phyloP scores from a whole-genome alignment of 2,329 filamentous ascomycete species.

The Fusarium sp. region DNA sequence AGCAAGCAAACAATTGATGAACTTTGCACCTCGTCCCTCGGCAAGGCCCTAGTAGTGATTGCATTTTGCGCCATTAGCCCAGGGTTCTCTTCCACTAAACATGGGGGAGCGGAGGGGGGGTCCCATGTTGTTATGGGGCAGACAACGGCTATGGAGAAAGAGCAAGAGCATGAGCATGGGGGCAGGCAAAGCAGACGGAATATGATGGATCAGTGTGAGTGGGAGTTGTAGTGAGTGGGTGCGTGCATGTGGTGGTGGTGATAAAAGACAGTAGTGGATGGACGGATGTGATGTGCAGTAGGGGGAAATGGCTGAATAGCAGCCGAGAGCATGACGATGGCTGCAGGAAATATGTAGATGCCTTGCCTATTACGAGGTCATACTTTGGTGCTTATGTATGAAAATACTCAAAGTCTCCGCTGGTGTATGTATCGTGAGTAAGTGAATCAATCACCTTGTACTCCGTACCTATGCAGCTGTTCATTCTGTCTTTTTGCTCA shows the following conservation, averaged over 20 bases:
- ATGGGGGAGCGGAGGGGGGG: constrained; percentile 8
- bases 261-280: constrained; percentile 10
- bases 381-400: constrained; percentile 7
- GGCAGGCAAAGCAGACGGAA: constrained; percentile 25
- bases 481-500: not conserved
- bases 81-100: constrained; percentile 19
- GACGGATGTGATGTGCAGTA: constrained; percentile 3
- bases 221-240: constrained; percentile 7
- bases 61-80: constrained; percentile 19
- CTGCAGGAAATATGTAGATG: not conserved
- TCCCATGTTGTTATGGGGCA: constrained; percentile 29
- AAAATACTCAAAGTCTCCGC: not conserved
- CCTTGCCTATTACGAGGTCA: constrained; percentile 11
- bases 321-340: constrained; percentile 14
- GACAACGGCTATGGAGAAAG: constrained; percentile 15
- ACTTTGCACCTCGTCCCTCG: constrained; percentile 1
- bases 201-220: constrained; percentile 19
- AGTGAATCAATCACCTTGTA: not conserved
- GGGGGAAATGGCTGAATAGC: constrained; percentile 6
- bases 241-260: constrained; percentile 6
- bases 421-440: not conserved
- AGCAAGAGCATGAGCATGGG: constrained; percentile 1
- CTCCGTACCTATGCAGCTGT: not conserved
- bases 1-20: not conserved
- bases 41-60: constrained; percentile 26